A percentile compares a stretch with the other conserved stretches of the same genome.
These are phyloP conservation scores for Epichloe gansuensis DNA, from an alignment of 2,329 filamentous ascomycete genomes.

Conservation along the genomic window DNA sequence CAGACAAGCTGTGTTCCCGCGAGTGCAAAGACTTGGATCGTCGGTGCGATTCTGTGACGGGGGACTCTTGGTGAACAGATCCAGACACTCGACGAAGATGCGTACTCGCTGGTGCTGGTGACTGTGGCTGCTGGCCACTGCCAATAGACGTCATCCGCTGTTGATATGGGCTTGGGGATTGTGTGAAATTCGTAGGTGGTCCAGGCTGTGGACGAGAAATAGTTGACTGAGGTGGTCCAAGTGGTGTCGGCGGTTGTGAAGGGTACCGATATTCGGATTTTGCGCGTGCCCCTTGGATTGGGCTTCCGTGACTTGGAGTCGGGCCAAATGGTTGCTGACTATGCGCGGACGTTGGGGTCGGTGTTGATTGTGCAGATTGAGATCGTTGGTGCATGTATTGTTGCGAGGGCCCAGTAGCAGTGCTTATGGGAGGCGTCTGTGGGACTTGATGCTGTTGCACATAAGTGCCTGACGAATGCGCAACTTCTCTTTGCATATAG, in stretches of 20 bases:
- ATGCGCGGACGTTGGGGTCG: constrained; percentile 50
- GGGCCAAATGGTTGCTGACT: constrained; percentile 41
- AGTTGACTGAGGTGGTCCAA: constrained; percentile 34
- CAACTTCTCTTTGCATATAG: constrained; percentile 28
- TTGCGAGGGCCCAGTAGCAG: constrained; percentile 23
- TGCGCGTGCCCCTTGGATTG: constrained; percentile 31
- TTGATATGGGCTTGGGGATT: constrained; percentile 47
- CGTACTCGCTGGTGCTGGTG: constrained; percentile 13
- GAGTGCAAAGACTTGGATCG: constrained; percentile 45
- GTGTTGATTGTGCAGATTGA: constrained; percentile 44
- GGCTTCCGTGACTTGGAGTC: constrained; percentile 40
- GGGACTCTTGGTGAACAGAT: constrained; percentile 29
- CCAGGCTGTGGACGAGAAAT: constrained; percentile 24
- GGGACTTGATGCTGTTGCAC: constrained; percentile 29
- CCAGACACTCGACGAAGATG: constrained; percentile 22
- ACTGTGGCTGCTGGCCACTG: constrained; percentile 20
- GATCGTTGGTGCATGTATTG: constrained; percentile 35
- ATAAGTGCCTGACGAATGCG: constrained; percentile 26
- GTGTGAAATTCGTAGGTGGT: constrained; percentile 30
- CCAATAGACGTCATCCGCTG: constrained; percentile 28
- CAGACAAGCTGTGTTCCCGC: constrained; percentile 57
- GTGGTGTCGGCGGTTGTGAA: constrained; percentile 42
- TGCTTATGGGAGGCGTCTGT: constrained; percentile 37
- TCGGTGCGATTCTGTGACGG: constrained; percentile 28
- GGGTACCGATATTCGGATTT: constrained; percentile 31